Conservation (phyloP, 2,329 filamentous ascomycete species). For the Arthrobotrys pseudoclavata region DNA sequence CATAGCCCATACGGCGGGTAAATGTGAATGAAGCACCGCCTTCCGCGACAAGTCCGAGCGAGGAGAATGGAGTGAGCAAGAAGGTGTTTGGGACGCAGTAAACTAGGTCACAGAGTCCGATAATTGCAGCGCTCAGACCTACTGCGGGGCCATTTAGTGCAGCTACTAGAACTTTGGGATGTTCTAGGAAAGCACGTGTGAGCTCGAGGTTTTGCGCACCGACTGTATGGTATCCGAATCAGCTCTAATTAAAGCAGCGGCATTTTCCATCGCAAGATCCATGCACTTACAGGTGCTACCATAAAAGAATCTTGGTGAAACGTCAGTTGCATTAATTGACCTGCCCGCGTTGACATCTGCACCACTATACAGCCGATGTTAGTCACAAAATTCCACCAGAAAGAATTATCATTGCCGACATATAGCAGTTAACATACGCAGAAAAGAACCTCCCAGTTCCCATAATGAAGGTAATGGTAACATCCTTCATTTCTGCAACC, state of each 20-base stretch:
- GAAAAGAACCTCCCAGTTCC: conserved; percentile 87
- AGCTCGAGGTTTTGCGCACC: conserved; percentile 89
- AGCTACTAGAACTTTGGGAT: conserved; percentile 91
- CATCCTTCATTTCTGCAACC: conserved; percentile 81
- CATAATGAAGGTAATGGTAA: conserved; percentile 86
- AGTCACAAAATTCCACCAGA: neutral
- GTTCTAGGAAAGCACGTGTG: conserved; percentile 89
- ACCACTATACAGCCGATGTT: conserved; percentile 33
- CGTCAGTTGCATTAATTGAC: conserved; percentile 30
- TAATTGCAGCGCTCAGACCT: conserved; percentile 85
- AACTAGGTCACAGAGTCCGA: conserved; percentile 90
- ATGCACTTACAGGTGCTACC: conserved; percentile 50
- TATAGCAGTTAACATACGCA: conserved; percentile 73
- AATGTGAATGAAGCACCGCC: conserved; percentile 84
- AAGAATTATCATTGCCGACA: neutral
- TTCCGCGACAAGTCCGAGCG: conserved; percentile 89
- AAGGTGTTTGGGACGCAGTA: conserved; percentile 75
- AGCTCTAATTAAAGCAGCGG: neutral
- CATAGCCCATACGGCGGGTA: conserved; percentile 81
- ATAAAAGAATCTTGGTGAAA: conserved; percentile 46
- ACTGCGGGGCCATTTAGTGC: conserved; percentile 93
- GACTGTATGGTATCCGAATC: conserved; percentile 70
- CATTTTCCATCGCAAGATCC: neutral
- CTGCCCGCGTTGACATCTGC: conserved; percentile 57
- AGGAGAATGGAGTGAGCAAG: conserved; percentile 90